These are phyloP conservation scores for Verticillium isaacii DNA, from an alignment of 2,329 filamentous ascomycete species.

Conservation along the genomic window DNA sequence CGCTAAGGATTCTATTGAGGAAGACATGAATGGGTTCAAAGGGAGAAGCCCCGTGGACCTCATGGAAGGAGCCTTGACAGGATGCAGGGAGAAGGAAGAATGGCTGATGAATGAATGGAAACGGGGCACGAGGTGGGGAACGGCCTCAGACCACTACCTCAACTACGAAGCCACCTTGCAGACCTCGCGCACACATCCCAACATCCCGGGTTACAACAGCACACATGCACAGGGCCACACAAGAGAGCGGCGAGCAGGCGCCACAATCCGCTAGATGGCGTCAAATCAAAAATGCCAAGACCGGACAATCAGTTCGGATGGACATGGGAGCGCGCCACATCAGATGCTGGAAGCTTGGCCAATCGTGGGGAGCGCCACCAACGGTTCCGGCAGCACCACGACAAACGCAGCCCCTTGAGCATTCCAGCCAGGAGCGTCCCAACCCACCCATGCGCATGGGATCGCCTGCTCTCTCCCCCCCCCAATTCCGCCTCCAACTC, in stretches of 20 bases:
- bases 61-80: neutral
- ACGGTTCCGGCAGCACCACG: slow-evolving; percentile 11
- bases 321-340: slow-evolving; percentile 3
- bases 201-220: too few relatives aligned
- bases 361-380: slow-evolving; percentile 10
- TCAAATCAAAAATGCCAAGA: neutral
- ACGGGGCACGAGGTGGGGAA: neutral
- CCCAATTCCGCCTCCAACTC: neutral
- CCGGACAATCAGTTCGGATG: neutral
- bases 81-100: neutral
- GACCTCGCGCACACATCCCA: too few relatives aligned
- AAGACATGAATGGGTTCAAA: neutral
- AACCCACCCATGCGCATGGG: neutral
- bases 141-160: neutral
- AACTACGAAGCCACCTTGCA: too few relatives aligned
- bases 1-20: neutral
- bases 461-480: neutral
- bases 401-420: slow-evolving; percentile 1
- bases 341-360: slow-evolving; percentile 1
- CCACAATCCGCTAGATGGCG: neutral
- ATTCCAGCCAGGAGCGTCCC: neutral
- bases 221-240: too few relatives aligned
- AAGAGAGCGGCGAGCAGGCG: neutral
- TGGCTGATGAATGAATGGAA: too few relatives aligned
- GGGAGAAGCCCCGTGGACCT: neutral